Evolutionary conservation across 202 grass and related monocot species (phyloP).

Genomic region (Bolboschoenoplectus hybrid): DNA sequence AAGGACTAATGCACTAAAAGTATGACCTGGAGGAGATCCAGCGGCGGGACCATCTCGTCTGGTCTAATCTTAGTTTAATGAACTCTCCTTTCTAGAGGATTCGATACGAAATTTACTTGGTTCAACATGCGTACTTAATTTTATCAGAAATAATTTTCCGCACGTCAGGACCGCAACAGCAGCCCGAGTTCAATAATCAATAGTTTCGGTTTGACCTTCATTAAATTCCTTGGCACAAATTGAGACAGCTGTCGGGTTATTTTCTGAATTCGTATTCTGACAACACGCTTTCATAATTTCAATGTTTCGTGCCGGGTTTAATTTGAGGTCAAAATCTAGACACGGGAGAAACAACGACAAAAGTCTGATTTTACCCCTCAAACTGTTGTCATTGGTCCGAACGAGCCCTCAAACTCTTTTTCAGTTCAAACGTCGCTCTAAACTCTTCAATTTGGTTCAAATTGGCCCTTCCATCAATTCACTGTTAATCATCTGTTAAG

Average conservation of each 20-base stretch:
- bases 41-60: neutral
- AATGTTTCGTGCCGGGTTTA: constrained; percentile 16
- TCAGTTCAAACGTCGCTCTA: too few relatives aligned
- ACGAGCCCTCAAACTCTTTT: too few relatives aligned
- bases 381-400: too few relatives aligned
- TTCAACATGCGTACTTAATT: neutral
- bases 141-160: neutral
- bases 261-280: constrained; percentile 22
- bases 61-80: neutral
- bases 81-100: neutral
- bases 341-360: neutral
- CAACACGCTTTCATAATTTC: constrained; percentile 32
- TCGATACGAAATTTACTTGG: neutral
- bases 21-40: neutral
- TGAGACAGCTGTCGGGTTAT: neutral
- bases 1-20: neutral
- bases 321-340: constrained; percentile 19
- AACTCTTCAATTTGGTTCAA: too few relatives aligned
- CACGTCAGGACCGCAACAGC: neutral
- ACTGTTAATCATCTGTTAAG: too few relatives aligned
- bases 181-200: constrained; percentile 8
- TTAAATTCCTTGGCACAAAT: neutral
- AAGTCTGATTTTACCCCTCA: too few relatives aligned
- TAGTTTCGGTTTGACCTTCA: constrained; percentile 2
- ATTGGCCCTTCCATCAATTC: too few relatives aligned